Evolutionary conservation across 176 grass and related monocot genomes (phyloP), one percentile per base, ranked within the genome.

Genomic region (Thalia dealbata): DNA sequence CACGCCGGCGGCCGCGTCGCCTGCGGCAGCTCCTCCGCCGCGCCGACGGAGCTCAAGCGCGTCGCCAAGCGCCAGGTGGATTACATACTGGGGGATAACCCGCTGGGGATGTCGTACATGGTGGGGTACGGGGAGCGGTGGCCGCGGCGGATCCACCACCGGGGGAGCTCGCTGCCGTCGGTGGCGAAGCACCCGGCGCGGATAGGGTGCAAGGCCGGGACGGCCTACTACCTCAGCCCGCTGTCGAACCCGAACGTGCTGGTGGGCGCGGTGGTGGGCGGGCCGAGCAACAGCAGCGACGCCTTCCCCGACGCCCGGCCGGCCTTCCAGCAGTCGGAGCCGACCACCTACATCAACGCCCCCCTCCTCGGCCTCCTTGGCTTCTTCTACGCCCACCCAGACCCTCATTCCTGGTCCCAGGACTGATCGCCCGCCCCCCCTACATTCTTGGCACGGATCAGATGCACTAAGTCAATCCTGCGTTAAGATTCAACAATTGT

Each of bases 41-140:
- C 89, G 0, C 84, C 84, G 2, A 69, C 52, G 51, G 84, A 84
- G 73, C 89, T 96, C 84, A 85, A 81, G 58, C 86, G 84, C 74
- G 87, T 96, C 12, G 92, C 92, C 41, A 81, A 86, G 80, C 89
- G 89, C 3, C 92, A 97, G 78, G 87, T 93, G 76, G 89, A 99
- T 74, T 99, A 93, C 75, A 99, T 93, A 78, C 68, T 99, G 35
- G 90, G 95, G 9, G 83, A 91, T 63, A 99, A 99, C 84, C 95
- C 95, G 41, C 73, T 99, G 70, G 78, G 90, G 10, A 88, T 91
- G 90, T 99, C 95, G 8, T 93, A 99, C 82, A 99, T 99, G 95
- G 95, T 99, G 21, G 95, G 87, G 0, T 93, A 99, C 74, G 87
- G 95, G 3, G 30, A 55, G 8, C 81, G 62, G 54, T 99, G 80